Evolutionary conservation across 768 basidiomycete species (phyloP).

Genomic region (Pisolithus sp.): DNA sequence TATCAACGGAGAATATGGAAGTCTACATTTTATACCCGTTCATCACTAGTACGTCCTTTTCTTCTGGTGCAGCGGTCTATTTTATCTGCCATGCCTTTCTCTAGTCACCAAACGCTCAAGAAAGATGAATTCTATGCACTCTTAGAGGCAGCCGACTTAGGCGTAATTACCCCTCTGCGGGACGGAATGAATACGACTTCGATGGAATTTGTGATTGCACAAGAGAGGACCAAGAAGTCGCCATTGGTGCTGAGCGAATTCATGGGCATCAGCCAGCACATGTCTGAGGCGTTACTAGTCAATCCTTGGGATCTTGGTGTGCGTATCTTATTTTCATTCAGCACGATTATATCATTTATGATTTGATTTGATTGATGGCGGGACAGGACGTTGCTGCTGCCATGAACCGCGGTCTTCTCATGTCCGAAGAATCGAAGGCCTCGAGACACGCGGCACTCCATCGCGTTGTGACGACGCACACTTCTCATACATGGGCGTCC

Average conservation of each 20-base stretch:
- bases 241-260: constrained; percentile 94
- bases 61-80: background rate
- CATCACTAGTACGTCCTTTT: constrained; percentile 84
- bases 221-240: constrained; percentile 73
- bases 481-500: constrained; percentile 92
- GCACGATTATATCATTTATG: background rate
- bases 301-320: constrained; percentile 97
- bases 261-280: constrained; percentile 93
- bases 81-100: background rate
- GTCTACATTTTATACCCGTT: constrained; percentile 91
- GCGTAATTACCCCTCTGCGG: constrained; percentile 88
- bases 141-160: constrained; percentile 87
- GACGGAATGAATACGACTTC: constrained; percentile 99
- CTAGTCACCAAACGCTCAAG: constrained; percentile 92
- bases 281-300: constrained; percentile 83
- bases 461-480: constrained; percentile 85
- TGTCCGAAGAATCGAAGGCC: constrained; percentile 72
- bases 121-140: constrained; percentile 98
- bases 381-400: constrained; percentile 77
- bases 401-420: constrained; percentile 81
- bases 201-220: constrained; percentile 97
- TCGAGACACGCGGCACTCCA: constrained; percentile 69
- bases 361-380: background rate
- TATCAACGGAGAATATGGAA: constrained; percentile 94
- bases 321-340: constrained; percentile 18